These are phyloP conservation scores for Stromatinia cepivora DNA, from an alignment of 2,329 filamentous ascomycete species.

Conservation along the genomic window DNA sequence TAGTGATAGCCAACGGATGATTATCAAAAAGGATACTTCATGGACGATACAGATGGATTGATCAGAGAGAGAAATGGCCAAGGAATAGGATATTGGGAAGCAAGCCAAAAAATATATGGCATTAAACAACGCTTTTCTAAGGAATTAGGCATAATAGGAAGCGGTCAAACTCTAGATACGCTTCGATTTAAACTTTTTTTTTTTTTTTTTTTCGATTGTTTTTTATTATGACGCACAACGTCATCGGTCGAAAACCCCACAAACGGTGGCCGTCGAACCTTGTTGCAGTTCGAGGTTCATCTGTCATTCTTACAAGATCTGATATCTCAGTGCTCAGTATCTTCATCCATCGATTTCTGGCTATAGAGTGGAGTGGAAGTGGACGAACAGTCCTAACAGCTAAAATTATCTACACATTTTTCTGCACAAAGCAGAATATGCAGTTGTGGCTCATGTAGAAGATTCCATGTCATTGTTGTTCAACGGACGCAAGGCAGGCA, in stretches of 20 bases:
- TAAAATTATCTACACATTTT: not conserved
- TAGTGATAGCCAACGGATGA: conserved; percentile 29
- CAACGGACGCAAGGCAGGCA: no score
- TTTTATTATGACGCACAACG: not conserved
- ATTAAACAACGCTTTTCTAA: not conserved
- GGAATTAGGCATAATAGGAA: not conserved
- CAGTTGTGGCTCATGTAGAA: not conserved
- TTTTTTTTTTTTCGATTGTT: not conserved
- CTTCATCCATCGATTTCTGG: not conserved
- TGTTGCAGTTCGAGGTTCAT: not conserved
- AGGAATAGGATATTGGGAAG: not conserved
- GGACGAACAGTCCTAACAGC: not conserved
- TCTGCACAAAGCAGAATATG: not conserved
- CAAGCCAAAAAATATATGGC: not conserved
- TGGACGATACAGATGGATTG: conserved; percentile 30
- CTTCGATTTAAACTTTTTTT: not conserved
- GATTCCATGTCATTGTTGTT: not conserved
- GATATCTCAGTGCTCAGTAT: not conserved
- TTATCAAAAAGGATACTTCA: conserved; percentile 36
- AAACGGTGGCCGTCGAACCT: not conserved
- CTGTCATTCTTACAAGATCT: not conserved
- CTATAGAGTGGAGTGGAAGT: not conserved
- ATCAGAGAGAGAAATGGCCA: not conserved
- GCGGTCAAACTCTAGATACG: not conserved
- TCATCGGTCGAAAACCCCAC: not conserved